Base-by-base conservation (phyloP, 192 early-diverging fungal genomes). In the Coemansia sp. region DNA sequence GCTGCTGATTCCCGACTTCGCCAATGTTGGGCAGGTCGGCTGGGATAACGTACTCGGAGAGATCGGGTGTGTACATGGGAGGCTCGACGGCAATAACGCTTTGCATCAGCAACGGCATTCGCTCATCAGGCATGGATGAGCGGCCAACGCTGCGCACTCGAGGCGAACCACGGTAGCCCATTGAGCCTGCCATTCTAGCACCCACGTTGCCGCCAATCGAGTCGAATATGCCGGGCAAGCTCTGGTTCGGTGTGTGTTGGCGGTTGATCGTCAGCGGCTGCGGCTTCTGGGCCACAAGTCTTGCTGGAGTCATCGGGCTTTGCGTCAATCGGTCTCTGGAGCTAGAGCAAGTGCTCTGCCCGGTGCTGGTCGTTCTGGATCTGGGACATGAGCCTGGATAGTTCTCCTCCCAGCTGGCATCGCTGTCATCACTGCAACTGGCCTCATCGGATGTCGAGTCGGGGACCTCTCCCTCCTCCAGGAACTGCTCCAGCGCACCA, bases 381-480 rank as follows among this genome's bases (percentile, higher is more conserved):
- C 45, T 56, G 47, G 62, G 37, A 23, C 21, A 28, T 8, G 68
- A 36, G 11, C 50, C 26, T 2, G 68, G 42, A 48, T 66, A 73
- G 37, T 72, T 59, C 48, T 71, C 72, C 21, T 62, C 72, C 80
- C 71, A 77, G 26, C 59, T 48, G 26, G 56, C 35, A 4, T 66
- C 79, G 39, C 52, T 52, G 35, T 66, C 56, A 7, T 65, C 63
- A 25, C 58, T 50, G 55, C 57, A 61, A 34, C 50, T 56, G 8
- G 57, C 68, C 21, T 74, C 70, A 20, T 73, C 71, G 0, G 80
- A 83, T 14, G 75, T 74, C 6, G 80, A 74, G 4, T 61, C 72
- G 1, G 75, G 80, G 14, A 83, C 66, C 37, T 74, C 68, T 12
- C 80, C 80, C 9, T 76, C 72, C 21, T 73, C 75, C 2, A 83